Evolutionary conservation across 352 stramenopile genomes (phyloP), one percentile per base, ranked within the genome.

Genomic region (Globisporangium lucens): DNA sequence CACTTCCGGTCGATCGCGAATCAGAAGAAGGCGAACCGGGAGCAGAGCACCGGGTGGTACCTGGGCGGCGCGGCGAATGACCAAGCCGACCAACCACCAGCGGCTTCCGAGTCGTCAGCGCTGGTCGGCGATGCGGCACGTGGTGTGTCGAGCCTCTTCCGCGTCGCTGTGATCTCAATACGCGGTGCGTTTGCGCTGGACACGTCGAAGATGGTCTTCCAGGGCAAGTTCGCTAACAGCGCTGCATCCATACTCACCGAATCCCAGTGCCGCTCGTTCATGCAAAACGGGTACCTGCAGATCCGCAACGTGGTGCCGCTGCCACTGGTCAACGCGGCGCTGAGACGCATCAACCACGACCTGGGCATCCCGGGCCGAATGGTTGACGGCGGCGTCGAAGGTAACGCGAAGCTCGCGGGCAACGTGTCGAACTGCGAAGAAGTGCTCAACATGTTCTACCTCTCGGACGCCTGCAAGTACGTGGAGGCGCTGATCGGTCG

Each of bases 281-380:
- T 89, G 68, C 75, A 78, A 53, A 82, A 94, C 36, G 87, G 87
- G n/a, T 93, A 80, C 65, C 67, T 94, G 8, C 76, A 87, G 69
- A 78, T 94, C 33, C 84, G 80, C 36, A 73, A 78, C 13, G 84
- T 77, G 8, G 84, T 94, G 27, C 74, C 83, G 1, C 64, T 91
- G 27, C 59, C 63, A 12, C 69, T 94, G 43, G 72, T 85, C 1
- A 87, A 92, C 52, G 72, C 78, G 1, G 83, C 74, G 15, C 61
- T 89, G 63, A 74, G 77, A 10, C 83, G 78, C 55, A 90, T 93
- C 67, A 93, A 93, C 56, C 85, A 94, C 62, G 83, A 94, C 38
- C 74, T 94, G 4, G 83, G 85, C 3, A 76, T 88, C 20, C 82
- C 85, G 24, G 80, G 83, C 3, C 76, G 75, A 30, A 90, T 92